Base-by-base conservation (phyloP, 257 asterid genomes). In the Salvia splendens region DNA sequence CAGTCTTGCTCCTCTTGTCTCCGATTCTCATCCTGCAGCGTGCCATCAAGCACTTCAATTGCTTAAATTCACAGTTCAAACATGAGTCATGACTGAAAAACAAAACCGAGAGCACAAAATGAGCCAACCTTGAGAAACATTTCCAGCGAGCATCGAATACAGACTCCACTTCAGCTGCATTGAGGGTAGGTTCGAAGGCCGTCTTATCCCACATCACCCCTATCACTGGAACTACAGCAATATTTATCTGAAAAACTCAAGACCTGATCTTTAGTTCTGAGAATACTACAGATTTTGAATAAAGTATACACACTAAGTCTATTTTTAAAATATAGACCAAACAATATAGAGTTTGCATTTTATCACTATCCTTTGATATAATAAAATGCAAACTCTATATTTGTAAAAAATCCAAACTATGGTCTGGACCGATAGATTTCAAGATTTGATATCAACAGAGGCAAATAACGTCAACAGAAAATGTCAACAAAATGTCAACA, bases 71-170 rank as follows among this genome's bases (percentile, higher is more conserved):
- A 20, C 51, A 69, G 64, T 66, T 8, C 47, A 52, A 41, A 12
- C 51, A 47, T 15, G 6, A 55, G 16, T 2, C 10, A 30, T 3
- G 61, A 67, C 20, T 4, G 47, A 35, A 36, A 17, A 17, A 5
- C 56, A 56, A 40, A 30, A 42, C 8, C 7, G 49, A 33, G 45
- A 6, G n/a, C 60, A 4, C 14, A n/a, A 45, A 57, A 61, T 15
- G 15, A 33, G 61, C 49, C 51, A 32, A 87, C 96, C 95, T 85
- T 83, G 62, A 88, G 93, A 82, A 92, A 89, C 92, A 87, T 89
- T 65, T 86, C 88, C 62, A 92, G 61, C 10, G 96, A 62, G 92
- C 92, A 76, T 89, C 87, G 32, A 89, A 92, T 45, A 89, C 64
- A 3, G 85, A 24, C 30, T 24, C 30, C 30, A 24, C 30, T 24